Conservation (phyloP, 163 green algal species). For the Chlorella variabilis region DNA sequence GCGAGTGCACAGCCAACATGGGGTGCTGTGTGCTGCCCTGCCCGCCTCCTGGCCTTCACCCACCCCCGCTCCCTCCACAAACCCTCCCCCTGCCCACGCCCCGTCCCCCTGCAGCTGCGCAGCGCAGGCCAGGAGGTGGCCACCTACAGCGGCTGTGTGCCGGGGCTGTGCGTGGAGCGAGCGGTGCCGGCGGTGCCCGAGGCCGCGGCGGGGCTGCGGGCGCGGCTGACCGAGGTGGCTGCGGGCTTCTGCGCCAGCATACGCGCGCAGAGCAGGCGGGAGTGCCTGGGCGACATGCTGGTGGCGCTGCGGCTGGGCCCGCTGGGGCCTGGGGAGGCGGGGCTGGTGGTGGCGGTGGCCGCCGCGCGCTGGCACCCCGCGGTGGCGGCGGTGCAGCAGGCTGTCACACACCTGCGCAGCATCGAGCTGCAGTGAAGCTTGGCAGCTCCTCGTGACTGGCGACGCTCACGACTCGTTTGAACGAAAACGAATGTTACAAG, state of each 20-base stretch:
- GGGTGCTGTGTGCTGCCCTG: too few species aligned
- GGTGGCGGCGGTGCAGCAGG: conserved; percentile 18
- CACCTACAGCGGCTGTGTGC: conserved; percentile 14
- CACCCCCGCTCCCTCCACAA: neutral
- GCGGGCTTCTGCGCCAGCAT: conserved; percentile 4
- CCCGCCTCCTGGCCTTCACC: too few species aligned
- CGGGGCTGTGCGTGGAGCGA: neutral
- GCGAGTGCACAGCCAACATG: too few species aligned
- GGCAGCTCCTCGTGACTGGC: too few species aligned
- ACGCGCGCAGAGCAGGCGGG: neutral
- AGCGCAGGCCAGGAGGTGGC: conserved; percentile 9
- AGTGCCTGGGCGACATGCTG: conserved; percentile 29
- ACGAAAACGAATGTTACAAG: too few species aligned
- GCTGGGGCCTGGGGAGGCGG: neutral
- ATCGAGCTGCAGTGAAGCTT: conserved; percentile 38
- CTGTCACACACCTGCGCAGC: conserved; percentile 24
- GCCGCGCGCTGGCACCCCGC: conserved; percentile 5
- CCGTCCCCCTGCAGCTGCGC: neutral
- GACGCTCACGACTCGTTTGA: too few species aligned
- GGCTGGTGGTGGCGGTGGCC: conserved; percentile 13
- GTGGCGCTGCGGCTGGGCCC: conserved; percentile 26
- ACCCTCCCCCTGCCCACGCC: neutral
- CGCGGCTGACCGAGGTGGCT: conserved; percentile 2
- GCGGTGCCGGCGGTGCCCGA: neutral
- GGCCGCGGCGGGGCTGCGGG: neutral